phyloP scores from a whole-genome alignment of 352 stramenopile genomes.

The Pythium brachiatum region DNA sequence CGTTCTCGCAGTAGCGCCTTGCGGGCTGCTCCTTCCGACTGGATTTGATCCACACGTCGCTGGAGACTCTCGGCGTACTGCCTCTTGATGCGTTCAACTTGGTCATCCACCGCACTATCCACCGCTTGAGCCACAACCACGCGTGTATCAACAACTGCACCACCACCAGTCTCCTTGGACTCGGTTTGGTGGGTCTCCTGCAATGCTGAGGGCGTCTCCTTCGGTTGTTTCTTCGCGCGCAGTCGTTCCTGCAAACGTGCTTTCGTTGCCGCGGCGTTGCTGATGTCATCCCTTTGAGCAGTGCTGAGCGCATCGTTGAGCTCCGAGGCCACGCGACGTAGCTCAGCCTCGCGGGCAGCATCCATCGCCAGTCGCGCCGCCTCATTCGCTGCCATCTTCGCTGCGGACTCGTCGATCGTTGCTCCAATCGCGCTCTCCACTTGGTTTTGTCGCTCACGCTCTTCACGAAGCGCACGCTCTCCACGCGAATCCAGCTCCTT shows the following conservation, averaged over 20 bases:
- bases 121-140: slow-evolving; percentile 1
- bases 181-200: slow-evolving; percentile 22
- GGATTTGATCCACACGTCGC: slow-evolving; percentile 3
- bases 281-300: neutral
- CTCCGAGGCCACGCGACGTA: slow-evolving; percentile 31
- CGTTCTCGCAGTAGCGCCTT: slow-evolving; percentile 9
- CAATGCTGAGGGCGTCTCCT: slow-evolving; percentile 11
- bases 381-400: slow-evolving; percentile 26
- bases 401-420: slow-evolving; percentile 14
- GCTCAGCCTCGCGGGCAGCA: slow-evolving; percentile 25
- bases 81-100: slow-evolving; percentile 13
- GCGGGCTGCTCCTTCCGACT: neutral
- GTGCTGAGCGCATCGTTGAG: slow-evolving; percentile 13
- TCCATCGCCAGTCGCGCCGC: slow-evolving; percentile 34
- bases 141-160: neutral
- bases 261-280: neutral
- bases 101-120: slow-evolving; percentile 7
- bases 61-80: slow-evolving; percentile 16
- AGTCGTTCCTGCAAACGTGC: slow-evolving; percentile 4
- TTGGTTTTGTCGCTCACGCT: neutral
- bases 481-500: slow-evolving; percentile 9
- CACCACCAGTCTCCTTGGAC: slow-evolving; percentile 32
- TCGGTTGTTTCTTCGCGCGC: slow-evolving; percentile 13
- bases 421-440: slow-evolving; percentile 13
- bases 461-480: slow-evolving; percentile 11